Evolutionary conservation across 345 rosid species (phyloP).

Genomic region (Linum usitatissimum): DNA sequence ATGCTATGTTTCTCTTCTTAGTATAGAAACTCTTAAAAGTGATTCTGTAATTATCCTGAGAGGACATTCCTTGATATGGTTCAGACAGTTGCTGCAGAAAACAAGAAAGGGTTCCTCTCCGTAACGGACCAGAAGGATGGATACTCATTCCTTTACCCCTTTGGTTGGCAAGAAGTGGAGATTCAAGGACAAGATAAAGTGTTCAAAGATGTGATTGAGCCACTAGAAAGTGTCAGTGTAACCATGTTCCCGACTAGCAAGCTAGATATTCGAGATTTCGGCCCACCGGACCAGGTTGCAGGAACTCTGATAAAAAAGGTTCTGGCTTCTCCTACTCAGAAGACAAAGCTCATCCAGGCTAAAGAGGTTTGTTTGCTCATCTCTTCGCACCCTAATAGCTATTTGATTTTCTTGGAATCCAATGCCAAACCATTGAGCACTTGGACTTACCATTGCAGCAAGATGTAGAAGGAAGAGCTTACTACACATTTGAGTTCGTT

Average conservation of each 20-base stretch:
- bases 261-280: conserved; percentile 68
- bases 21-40: background rate
- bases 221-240: conserved; percentile 78
- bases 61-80: conserved; percentile 70
- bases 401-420: background rate
- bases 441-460: conserved; percentile 29
- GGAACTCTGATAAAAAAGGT: conserved; percentile 68
- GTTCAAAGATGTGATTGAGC: conserved; percentile 90
- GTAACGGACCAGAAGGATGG: conserved; percentile 76
- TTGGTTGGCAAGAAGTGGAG: conserved; percentile 92
- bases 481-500: conserved; percentile 74
- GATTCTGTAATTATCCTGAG: conserved; percentile 18
- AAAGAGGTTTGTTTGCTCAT: conserved; percentile 41
- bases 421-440: background rate
- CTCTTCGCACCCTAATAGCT: background rate
- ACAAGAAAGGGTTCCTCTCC: conserved; percentile 54
- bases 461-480: conserved; percentile 63
- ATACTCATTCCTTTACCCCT: conserved; percentile 71
- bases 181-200: conserved; percentile 90
- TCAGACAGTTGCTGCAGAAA: conserved; percentile 94
- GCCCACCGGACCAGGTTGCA: conserved; percentile 83
- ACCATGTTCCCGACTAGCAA: conserved; percentile 55
- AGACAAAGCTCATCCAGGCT: conserved; percentile 60
- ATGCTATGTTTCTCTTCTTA: background rate
- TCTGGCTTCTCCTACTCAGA: conserved; percentile 75